Evolutionary conservation across 345 rosid genomes (phyloP), one percentile per base, ranked within the genome.

Genomic region (Jatropha curcas): DNA sequence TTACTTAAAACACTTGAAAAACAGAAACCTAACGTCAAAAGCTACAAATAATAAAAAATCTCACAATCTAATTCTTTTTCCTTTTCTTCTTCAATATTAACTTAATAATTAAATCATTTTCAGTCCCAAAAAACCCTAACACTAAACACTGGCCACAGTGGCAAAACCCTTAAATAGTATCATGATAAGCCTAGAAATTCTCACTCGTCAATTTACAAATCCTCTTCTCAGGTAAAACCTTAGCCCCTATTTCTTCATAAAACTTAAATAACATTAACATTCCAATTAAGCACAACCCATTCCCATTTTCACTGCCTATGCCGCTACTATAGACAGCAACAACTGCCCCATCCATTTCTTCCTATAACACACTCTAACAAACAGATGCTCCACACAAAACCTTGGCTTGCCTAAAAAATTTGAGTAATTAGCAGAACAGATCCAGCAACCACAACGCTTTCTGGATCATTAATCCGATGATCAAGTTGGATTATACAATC

Each of bases 241-340:
- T 66, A 30, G 99, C 98, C 13, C 98, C 98, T 98, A 94, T 89
- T 48, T 87, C 90, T 70, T 92, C 95, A 27, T 90, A 92, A 56
- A 94, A 94, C 74, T 79, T 84, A 4, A n/a, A 94, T 89, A 3
- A 96, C 98, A 78, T 90, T 89, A 31, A 80, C 84, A 74, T 95
- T 95, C 99, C 97, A 92, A 73, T 91, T 97, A 74, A 90, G 90
- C 71, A 92, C 99, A 52, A 85, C 79, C 98, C 98, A 92, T 67
- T 89, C 86, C 92, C 92, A 92, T 90, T 71, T 87, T 87, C 85
- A 86, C 96, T 7, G 97, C 97, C 75, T 92, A 97, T 34, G 71
- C 83, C 19, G 98, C 96, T 76, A 94, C 99, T 5, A 94, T 96
- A 0, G 87, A 71, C 45, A 94, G 71, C 68, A 94, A 72, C 92